Evolutionary conservation across 2,329 filamentous ascomycete species (phyloP), one percentile per base, ranked within the genome.

Genomic region (Arthrobotrys sinensis): DNA sequence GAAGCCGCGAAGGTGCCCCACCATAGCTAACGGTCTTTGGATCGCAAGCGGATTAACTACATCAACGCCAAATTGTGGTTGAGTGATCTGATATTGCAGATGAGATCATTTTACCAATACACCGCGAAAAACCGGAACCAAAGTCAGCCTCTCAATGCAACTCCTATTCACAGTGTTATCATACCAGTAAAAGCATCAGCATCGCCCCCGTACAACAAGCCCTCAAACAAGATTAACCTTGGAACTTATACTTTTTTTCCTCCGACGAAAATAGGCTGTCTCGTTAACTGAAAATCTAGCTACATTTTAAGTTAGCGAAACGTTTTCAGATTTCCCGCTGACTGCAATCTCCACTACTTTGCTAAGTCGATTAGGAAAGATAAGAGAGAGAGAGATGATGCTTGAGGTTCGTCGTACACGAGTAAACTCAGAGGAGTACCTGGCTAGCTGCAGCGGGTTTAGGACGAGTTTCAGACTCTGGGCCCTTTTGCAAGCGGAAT

Each of bases 401-500:
- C 46, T 12, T 52, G 24, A 28, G 24, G 24, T 28, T 28, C 36
- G 50, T 53, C n/a, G 24, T 68, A 57, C 28, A 12, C 38, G 12
- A 19, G 16, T 32, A 8, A 32, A 3, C 38, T 12, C 24, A 28
- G n/a, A n/a, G 12, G 19, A 24, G 4, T 36, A 11, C 38, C 32
- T 46, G 19, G 11, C 40, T 48, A 38, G 10, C 19, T n/a, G 8
- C 14, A 60, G 36, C 34, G 5, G 34, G 45, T 64, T 71, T 71
- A 32, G 53, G 34, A 24, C 43, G 28, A 8, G 55, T 70, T 70
- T 70, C 55, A 71, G 43, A 38, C n/a, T 28, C 21, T 6, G 14
- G 12, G 36, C 8, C 28, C 5, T 50, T 53, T 53, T 19, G 52
- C 66, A 60, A 68, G n/a, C 65, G 50, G 65, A 68, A 68, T 46